phyloP scores from a whole-genome alignment of 2,329 filamentous ascomycete genomes.

The Biscogniauxia marginata region DNA sequence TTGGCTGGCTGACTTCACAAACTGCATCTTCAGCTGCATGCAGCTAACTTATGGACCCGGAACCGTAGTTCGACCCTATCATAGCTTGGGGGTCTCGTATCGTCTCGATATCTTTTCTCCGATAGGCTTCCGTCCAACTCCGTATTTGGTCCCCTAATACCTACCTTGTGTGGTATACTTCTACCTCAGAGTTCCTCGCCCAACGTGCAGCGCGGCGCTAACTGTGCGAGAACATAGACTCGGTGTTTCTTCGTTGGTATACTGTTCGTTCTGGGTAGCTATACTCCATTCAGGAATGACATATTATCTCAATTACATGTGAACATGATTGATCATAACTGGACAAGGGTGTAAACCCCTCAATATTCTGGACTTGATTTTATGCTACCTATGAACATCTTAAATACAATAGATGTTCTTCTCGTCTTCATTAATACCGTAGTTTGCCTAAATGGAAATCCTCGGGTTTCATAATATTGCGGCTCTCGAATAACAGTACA shows the following conservation, averaged over 20 bases:
- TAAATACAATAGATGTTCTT: too few species aligned
- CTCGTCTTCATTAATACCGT: too few species aligned
- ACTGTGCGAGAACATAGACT: not conserved
- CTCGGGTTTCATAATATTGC: too few species aligned
- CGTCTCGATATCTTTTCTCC: not conserved
- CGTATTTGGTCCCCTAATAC: not conserved
- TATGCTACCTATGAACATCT: too few species aligned
- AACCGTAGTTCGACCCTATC: not conserved
- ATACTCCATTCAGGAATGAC: too few species aligned
- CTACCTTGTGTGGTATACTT: not conserved
- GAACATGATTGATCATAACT: too few species aligned
- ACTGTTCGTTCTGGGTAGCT: not conserved
- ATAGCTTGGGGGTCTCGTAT: not conserved
- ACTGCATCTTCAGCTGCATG: not conserved
- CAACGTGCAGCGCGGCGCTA: not conserved
- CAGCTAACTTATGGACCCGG: not conserved
- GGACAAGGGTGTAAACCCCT: too few species aligned
- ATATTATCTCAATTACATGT: too few species aligned
- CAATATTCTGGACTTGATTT: too few species aligned
- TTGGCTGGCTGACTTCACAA: not conserved
- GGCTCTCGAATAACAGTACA: too few species aligned
- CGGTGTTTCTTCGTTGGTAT: not conserved
- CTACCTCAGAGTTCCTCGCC: not conserved
- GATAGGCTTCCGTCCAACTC: not conserved
- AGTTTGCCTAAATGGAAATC: too few species aligned